Base-by-base conservation (phyloP, 2,329 filamentous ascomycete species). In the Pestalotiopsis sp. region DNA sequence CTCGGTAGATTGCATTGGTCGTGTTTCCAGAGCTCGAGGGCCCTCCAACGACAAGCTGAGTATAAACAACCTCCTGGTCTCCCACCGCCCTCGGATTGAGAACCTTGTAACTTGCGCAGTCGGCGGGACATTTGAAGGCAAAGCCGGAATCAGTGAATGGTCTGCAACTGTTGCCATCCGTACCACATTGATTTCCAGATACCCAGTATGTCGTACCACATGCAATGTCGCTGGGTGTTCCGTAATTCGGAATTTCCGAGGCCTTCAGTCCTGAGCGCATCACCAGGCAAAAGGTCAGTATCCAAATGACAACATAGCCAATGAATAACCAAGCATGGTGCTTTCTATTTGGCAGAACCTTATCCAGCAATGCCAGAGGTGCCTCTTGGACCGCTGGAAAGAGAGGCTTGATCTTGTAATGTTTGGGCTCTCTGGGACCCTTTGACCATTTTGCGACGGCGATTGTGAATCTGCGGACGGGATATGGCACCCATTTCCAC, bases 41-140 rank as follows among this genome's bases (percentile, higher is more conserved):
- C 0, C 91, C 91, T n/a, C 92, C 92, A 31, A 94, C 84, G 2
- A 94, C 86, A n/a, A 93, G 78, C 0, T 89, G 83, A 27, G 80
- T 81, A 76, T 93, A 93, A 60, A 87, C 83, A 65, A 93, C 82
- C 72, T 91, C 88, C 73, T 91, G 85, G 71, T 89, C 87, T 41
- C 93, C 93, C 4, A 96, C 92, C 7, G 93, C 92, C 72, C 92
- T 87, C 20, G 92, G 91, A 73, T 94, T 93, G 49, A 93, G 82
- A 2, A 93, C 83, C 72, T 87, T 84, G 68, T 88, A 87, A 74
- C 86, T 87, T 59, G 86, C 86, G 78, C 93, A 96, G 74, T 90
- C 90, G 17, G 90, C 92, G 1, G 92, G 89, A 75, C 93, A 96
- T 67, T 91, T 86, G 76, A 96, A 96, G 0, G 92, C 85, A 73